Conservation (phyloP, 192 early-diverging fungal species). For the Coemansia sp. region DNA sequence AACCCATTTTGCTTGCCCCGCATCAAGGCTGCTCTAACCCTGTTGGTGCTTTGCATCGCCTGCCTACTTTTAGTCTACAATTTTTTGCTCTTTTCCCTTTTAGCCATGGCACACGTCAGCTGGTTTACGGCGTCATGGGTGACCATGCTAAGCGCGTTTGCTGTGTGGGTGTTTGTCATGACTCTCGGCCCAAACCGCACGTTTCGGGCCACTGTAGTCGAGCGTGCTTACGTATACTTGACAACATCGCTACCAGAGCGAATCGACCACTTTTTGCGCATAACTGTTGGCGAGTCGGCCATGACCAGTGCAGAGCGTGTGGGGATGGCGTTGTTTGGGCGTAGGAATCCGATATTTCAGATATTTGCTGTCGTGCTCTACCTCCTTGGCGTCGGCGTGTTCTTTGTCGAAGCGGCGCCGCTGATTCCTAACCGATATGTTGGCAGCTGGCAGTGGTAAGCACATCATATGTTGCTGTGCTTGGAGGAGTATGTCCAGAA, state of each 20-base stretch:
- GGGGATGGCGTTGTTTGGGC: constrained; percentile 33
- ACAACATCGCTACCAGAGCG: constrained; percentile 16
- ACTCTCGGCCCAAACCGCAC: constrained; percentile 46
- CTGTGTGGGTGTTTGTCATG: constrained; percentile 38
- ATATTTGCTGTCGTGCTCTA: constrained; percentile 32
- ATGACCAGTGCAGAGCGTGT: constrained; percentile 17
- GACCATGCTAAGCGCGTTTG: constrained; percentile 10
- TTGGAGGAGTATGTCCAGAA: too few species aligned
- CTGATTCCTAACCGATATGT: constrained; percentile 43
- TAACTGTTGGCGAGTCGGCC: constrained; percentile 10
- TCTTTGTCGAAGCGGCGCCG: constrained; percentile 31
- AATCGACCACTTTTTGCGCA: constrained; percentile 13
- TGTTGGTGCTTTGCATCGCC: too few species aligned
- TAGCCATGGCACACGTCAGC: not conserved
- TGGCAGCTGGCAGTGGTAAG: constrained; percentile 37
- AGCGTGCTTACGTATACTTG: constrained; percentile 18
- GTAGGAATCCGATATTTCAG: constrained; percentile 42
- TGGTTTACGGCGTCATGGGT: constrained; percentile 18
- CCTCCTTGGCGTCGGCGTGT: constrained; percentile 30
- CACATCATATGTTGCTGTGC: not conserved
- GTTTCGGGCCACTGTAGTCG: constrained; percentile 39
- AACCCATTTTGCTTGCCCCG: too few species aligned
- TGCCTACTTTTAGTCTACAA: too few species aligned
- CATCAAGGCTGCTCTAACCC: too few species aligned
- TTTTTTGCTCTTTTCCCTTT: too few species aligned